These are phyloP conservation scores for Arthroderma sp. DNA, from an alignment of 2,329 filamentous ascomycete genomes.

Conservation along the genomic window DNA sequence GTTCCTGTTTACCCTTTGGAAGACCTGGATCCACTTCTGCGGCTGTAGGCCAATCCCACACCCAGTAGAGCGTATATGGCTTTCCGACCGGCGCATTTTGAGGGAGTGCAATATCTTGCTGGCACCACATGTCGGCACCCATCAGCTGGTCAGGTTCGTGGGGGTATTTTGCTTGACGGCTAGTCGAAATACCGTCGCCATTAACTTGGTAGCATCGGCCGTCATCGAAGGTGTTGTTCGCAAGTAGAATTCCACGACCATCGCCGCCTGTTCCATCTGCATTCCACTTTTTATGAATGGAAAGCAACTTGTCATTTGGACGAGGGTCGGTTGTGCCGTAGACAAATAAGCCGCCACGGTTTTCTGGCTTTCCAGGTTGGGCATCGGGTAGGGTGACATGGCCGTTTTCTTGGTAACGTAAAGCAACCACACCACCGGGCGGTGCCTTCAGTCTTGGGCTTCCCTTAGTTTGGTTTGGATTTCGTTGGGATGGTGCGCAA, in stretches of 20 bases:
- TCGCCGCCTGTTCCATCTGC: conserved; percentile 68
- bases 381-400: conserved; percentile 52
- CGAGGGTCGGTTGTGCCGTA: conserved; percentile 56
- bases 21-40: conserved; percentile 22
- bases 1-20: conserved; percentile 32
- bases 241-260: conserved; percentile 59
- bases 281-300: conserved; percentile 67
- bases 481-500: conserved; percentile 52
- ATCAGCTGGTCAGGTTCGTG: conserved; percentile 38
- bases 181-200: conserved; percentile 40
- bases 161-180: conserved; percentile 46
- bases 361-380: conserved; percentile 46
- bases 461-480: conserved; percentile 42
- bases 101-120: conserved; percentile 68
- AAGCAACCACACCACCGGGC: conserved; percentile 50
- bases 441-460: conserved; percentile 50
- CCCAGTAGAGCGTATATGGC: conserved; percentile 78
- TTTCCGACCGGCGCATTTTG: conserved; percentile 47
- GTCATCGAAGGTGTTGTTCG: conserved; percentile 74
- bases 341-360: conserved; percentile 59
- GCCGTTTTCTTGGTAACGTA: conserved; percentile 62
- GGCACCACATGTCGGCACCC: conserved; percentile 58
- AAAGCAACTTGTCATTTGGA: conserved; percentile 44
- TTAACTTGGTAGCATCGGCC: conserved; percentile 78
- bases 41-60: conserved; percentile 82